Evolutionary conservation across 805 yeast species (phyloP).

Genomic region (Millerozyma miso): DNA sequence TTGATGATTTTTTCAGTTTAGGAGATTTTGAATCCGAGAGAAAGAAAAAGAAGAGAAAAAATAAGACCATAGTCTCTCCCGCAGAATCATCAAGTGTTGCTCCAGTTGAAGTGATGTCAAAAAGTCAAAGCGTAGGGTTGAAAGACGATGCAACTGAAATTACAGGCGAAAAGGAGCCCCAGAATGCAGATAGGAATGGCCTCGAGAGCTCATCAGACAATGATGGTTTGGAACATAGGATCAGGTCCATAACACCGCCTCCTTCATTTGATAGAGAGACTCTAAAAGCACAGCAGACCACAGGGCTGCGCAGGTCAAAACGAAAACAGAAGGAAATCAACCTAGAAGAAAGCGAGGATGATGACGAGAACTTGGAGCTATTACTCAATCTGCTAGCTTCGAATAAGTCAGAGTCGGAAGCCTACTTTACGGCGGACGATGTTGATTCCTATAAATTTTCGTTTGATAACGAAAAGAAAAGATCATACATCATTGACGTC

Average conservation of each 20-base stretch:
- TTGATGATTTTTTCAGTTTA: conserved; percentile 29
- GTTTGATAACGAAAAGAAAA: conserved; percentile 20
- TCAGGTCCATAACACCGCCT: conserved; percentile 4
- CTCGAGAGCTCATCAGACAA: background rate
- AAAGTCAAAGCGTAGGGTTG: background rate
- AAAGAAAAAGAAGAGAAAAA: conserved; percentile 10
- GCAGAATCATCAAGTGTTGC: background rate
- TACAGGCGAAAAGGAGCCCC: background rate
- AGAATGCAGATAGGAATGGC: background rate
- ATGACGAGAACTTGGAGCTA: conserved; percentile 5
- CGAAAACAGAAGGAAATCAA: background rate
- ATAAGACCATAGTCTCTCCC: background rate
- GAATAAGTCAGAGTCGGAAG: conserved; percentile 1
- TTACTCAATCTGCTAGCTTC: background rate
- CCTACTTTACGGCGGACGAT: background rate
- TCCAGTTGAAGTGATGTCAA: background rate
- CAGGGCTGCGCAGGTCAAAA: background rate
- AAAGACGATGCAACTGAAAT: background rate
- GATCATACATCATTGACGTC: conserved; percentile 27
- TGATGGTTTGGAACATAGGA: background rate
- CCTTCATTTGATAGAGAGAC: conserved; percentile 12
- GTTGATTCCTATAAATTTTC: conserved; percentile 16
- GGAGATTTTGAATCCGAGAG: conserved; percentile 9
- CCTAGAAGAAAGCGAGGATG: conserved; percentile 8
- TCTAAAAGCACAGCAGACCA: conserved; percentile 8